Evolutionary conservation across 2,329 filamentous ascomycete species (phyloP).

Genomic region (Hirsutella minnesotensis): DNA sequence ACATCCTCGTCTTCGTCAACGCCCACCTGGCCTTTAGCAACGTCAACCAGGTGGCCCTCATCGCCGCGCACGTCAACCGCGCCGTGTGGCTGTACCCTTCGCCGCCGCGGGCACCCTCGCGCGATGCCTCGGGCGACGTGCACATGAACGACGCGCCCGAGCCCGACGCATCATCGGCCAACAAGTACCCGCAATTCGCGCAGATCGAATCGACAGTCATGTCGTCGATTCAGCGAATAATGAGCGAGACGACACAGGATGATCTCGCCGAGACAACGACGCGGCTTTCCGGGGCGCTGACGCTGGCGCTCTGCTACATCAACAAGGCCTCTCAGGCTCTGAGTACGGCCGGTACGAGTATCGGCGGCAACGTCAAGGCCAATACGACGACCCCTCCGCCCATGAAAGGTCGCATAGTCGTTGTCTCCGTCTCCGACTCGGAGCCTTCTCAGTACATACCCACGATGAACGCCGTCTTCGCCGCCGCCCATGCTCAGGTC

Average conservation of each 20-base stretch:
- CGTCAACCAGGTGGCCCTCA: slow-evolving; percentile 81
- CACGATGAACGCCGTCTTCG: slow-evolving; percentile 97
- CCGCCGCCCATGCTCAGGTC: slow-evolving; percentile 75
- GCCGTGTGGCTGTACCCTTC: slow-evolving; percentile 77
- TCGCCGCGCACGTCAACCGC: slow-evolving; percentile 79
- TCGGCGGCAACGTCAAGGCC: slow-evolving; percentile 23
- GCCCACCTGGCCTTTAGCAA: slow-evolving; percentile 91
- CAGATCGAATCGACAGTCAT: slow-evolving; percentile 75
- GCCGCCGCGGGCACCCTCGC: slow-evolving; percentile 14
- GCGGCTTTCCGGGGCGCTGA: slow-evolving; percentile 82
- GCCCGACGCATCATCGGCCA: slow-evolving; percentile 40
- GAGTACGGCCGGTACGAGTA: slow-evolving; percentile 39
- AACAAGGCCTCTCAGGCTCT: slow-evolving; percentile 66
- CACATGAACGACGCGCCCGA: slow-evolving; percentile 39
- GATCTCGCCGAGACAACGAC: slow-evolving; percentile 68
- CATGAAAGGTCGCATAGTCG: slow-evolving; percentile 57
- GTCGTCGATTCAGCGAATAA: slow-evolving; percentile 58
- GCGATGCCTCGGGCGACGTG: slow-evolving; percentile 36
- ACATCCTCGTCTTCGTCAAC: slow-evolving; percentile 92
- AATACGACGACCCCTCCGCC: slow-evolving; percentile 17
- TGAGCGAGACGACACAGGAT: slow-evolving; percentile 52
- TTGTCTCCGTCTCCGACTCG: slow-evolving; percentile 76
- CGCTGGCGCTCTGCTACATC: slow-evolving; percentile 79
- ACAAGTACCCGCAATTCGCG: slow-evolving; percentile 90
- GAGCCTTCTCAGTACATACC: slow-evolving; percentile 91